Base-by-base conservation (phyloP, 1,284 basidiomycete genomes). In the Ceratobasidium sp. region DNA sequence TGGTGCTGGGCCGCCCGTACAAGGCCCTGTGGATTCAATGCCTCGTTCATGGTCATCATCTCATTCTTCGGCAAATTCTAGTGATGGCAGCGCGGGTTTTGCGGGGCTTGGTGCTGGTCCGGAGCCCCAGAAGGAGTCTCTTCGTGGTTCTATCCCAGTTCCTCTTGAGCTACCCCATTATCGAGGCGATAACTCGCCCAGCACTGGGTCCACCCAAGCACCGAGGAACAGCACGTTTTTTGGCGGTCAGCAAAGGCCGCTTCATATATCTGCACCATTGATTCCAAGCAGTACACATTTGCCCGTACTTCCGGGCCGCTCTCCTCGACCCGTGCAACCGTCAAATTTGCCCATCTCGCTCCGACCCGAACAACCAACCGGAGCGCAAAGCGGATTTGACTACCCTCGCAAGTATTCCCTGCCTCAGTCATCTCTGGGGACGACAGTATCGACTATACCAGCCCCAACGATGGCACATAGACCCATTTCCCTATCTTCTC, bases 101-200 rank as follows among this genome's bases (percentile, higher is more conserved):
- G 60, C 50, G 6, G 60, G 60, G 1, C 11, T 64, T 30, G 60
- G 60, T 21, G 49, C 60, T 3, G 50, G 60, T 11, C 16, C 60
- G 21, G 50, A 39, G 23, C 13, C 50, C 23, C 29, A 49, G 25
- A 64, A 54, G 39, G 21, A 16, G 2, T 9, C 1, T 11, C 60
- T 54, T 44, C 33, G 21, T 23, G 36, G 52, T 21, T 53, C 60
- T 42, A 16, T 44, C 19, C 60, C 49, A 19, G 19, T 41, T 2
- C 23, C 39, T 27, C 50, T 39, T 29, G 16, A 8, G 23, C 29
- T 36, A n/a, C 16, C 50, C 29, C 33, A 21, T n/a, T 2, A 13
- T 13, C 49, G 16, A 21, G 36, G 33, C 25, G 2, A 16, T 23
- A 47, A 14, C n/a, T 47, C 47, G 14, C 30, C 33, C 21, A 52